Percentiles rank a stretch among this genome's conserved stretches.
Conservation (phyloP, 148 eudicot species). For the Vaccinium macrocarpon region DNA sequence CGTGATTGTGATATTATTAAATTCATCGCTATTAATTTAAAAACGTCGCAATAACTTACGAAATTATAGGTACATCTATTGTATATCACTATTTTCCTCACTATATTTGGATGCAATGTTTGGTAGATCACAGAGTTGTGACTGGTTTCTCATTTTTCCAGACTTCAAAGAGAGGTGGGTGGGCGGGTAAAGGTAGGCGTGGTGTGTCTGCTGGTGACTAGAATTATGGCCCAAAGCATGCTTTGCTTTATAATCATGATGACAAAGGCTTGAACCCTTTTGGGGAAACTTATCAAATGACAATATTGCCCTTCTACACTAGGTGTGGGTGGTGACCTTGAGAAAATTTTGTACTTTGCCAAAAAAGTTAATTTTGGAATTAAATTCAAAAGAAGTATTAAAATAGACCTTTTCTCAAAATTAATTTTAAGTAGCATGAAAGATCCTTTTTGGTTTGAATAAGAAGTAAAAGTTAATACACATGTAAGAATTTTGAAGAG, state of each 20-base stretch:
- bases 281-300: neutral
- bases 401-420: no score
- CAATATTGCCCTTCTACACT: neutral
- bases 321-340: neutral
- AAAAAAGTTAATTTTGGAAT: no score
- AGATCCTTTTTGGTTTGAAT: no score
- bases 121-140: neutral
- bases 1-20: no score
- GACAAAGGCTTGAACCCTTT: neutral
- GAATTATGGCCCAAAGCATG: neutral
- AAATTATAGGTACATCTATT: no score
- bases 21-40: neutral
- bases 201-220: neutral
- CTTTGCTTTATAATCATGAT: slow-evolving; percentile 6
- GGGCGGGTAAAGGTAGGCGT: neutral
- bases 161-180: slow-evolving; percentile 3
- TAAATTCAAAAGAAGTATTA: no score
- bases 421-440: no score
- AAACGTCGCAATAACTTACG: neutral
- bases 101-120: neutral
- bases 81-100: neutral
- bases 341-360: neutral
- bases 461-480: no score
- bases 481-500: no score
- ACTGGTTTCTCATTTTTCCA: neutral